Evolutionary conservation across 208 protist genomes (phyloP).

Genomic region (Giardia duodenalis): DNA sequence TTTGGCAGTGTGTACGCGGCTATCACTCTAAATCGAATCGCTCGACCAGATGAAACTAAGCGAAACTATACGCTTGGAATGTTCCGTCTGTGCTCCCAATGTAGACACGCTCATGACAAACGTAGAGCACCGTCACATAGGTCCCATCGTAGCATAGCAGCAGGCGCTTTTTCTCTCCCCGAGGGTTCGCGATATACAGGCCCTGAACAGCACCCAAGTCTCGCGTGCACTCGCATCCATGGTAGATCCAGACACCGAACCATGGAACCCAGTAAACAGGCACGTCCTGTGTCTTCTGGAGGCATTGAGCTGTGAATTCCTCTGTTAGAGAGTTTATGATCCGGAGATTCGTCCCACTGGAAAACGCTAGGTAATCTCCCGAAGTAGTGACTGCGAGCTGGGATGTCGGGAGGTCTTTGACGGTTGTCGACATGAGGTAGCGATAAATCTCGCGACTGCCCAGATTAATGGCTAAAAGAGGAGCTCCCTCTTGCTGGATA

Average conservation of each 20-base stretch:
- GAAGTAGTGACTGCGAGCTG: too few relatives aligned
- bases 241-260: not conserved
- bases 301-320: not conserved
- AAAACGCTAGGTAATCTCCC: not conserved
- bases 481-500: not conserved
- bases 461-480: not conserved
- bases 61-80: not conserved
- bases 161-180: not conserved
- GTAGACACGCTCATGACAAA: not conserved
- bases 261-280: not conserved
- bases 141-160: not conserved
- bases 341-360: not conserved
- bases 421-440: not conserved
- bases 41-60: not conserved
- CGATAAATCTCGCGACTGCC: not conserved
- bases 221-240: not conserved
- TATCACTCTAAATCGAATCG: not conserved
- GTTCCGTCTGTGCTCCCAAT: not conserved
- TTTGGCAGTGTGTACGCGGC: not conserved
- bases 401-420: too few relatives aligned
- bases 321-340: not conserved
- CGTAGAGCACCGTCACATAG: not conserved
- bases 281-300: not conserved
- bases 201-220: not conserved
- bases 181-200: not conserved